Conservation (phyloP, 805 yeast genomes). For the Candida hungchunana region DNA sequence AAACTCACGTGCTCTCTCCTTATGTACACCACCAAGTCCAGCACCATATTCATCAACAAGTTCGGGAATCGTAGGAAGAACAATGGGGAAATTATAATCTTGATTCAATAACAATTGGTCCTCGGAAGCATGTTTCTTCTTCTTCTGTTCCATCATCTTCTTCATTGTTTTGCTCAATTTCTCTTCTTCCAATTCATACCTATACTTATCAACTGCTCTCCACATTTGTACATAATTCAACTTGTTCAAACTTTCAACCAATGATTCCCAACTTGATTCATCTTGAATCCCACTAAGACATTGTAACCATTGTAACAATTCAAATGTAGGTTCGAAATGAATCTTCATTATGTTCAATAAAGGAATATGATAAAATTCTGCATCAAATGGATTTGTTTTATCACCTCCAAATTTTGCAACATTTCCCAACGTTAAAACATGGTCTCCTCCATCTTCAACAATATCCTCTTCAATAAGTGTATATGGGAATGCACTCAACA, state of each 20-base stretch:
- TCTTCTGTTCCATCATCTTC: conserved; percentile 10
- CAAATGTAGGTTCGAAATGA: conserved; percentile 69
- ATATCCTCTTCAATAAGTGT: conserved; percentile 30
- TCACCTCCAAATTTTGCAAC: conserved; percentile 20
- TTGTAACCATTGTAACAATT: conserved; percentile 87
- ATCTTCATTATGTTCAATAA: conserved; percentile 59
- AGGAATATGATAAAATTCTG: conserved; percentile 59
- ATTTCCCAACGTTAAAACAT: conserved; percentile 2
- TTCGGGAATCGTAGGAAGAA: conserved; percentile 68
- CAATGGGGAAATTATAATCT: conserved; percentile 18
- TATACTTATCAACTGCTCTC: conserved; percentile 68
- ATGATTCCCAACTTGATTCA: conserved; percentile 56
- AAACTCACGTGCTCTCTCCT: conserved; percentile 47
- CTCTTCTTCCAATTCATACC: conserved; percentile 78
- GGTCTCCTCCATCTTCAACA: conserved; percentile 4
- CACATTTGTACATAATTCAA: conserved; percentile 68
- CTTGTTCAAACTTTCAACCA: conserved; percentile 47
- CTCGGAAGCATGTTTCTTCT: conserved; percentile 19
- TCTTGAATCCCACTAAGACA: conserved; percentile 69
- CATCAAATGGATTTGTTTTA: conserved; percentile 40
- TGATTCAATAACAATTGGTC: conserved; percentile 39
- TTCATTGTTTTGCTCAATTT: conserved; percentile 44
- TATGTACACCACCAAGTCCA: conserved; percentile 60
- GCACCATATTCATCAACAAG: conserved; percentile 73
- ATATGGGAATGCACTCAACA: conserved; percentile 36